A percentile compares a stretch with the other conserved stretches of the same genome.
These are phyloP conservation scores for Penicillium sp. DNA, from an alignment of 2,329 filamentous ascomycete genomes.

Conservation along the genomic window DNA sequence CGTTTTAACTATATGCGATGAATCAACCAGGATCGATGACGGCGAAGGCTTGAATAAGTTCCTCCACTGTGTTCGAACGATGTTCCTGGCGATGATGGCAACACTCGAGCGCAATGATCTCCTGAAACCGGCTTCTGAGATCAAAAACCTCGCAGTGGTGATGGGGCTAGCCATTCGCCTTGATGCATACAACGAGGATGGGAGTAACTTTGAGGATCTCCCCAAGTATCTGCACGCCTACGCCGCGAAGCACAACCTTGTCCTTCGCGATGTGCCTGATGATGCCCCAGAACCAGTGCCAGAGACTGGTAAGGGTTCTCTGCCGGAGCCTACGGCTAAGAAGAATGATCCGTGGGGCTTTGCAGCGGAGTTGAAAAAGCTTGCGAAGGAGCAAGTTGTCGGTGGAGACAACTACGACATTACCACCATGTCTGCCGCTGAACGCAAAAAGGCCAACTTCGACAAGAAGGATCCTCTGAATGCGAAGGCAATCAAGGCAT, in stretches of 20 bases:
- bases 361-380: not conserved
- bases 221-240: slow-evolving; percentile 15
- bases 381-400: slow-evolving; percentile 14
- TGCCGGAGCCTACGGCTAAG: slow-evolving; percentile 22
- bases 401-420: slow-evolving; percentile 45
- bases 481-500: slow-evolving; percentile 33
- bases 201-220: not conserved
- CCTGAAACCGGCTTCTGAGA: slow-evolving; percentile 37
- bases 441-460: slow-evolving; percentile 37
- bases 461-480: slow-evolving; percentile 40
- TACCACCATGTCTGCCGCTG: slow-evolving; percentile 34
- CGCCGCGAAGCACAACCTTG: slow-evolving; percentile 20
- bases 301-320: slow-evolving; percentile 14
- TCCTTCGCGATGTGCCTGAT: slow-evolving; percentile 24
- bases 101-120: slow-evolving; percentile 36
- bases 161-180: slow-evolving; percentile 41
- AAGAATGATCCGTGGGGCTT: slow-evolving; percentile 12
- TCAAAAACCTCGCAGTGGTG: slow-evolving; percentile 41
- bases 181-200: not conserved
- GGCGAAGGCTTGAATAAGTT: not conserved
- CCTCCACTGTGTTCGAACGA: slow-evolving; percentile 7
- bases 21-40: slow-evolving; percentile 14
- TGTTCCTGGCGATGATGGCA: slow-evolving; percentile 45
- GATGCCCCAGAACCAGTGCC: slow-evolving; percentile 15
- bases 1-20: not conserved